Conservation (phyloP, 805 yeast species). For the Metschnikowia cubensis region DNA sequence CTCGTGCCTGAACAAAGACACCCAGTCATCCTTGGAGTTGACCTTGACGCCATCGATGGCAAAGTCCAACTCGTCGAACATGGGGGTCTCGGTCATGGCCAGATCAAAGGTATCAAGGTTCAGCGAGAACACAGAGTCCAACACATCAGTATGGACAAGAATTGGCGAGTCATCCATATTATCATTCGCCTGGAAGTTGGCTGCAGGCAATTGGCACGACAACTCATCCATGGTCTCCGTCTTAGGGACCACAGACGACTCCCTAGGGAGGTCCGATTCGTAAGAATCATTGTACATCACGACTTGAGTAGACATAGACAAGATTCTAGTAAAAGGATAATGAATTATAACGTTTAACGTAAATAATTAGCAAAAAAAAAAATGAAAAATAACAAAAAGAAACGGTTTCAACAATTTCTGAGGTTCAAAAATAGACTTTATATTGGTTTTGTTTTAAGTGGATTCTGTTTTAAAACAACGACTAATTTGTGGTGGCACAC, state of each 20-base stretch:
- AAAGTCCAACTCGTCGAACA: slow-evolving; percentile 54
- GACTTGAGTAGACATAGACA: slow-evolving; percentile 16
- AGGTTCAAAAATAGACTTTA: too few species aligned
- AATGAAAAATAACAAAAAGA: too few species aligned
- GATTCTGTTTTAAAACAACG: slow-evolving; percentile 13
- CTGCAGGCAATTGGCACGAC: slow-evolving; percentile 26
- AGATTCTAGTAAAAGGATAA: background rate
- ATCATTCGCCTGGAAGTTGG: slow-evolving; percentile 12
- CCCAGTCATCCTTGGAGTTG: slow-evolving; percentile 52
- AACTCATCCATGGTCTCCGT: slow-evolving; percentile 22
- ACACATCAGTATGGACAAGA: slow-evolving; percentile 48
- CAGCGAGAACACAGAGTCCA: slow-evolving; percentile 48
- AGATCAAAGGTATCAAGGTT: slow-evolving; percentile 37
- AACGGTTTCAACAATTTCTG: too few species aligned
- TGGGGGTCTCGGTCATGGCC: slow-evolving; percentile 39
- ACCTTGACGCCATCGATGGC: slow-evolving; percentile 38
- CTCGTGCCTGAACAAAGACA: slow-evolving; percentile 49
- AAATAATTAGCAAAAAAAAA: too few species aligned
- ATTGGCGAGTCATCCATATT: slow-evolving; percentile 38
- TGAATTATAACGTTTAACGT: background rate
- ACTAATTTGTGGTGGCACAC: slow-evolving; percentile 28
- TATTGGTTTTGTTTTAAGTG: slow-evolving; percentile 19
- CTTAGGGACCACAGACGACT: slow-evolving; percentile 16
- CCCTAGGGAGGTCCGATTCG: slow-evolving; percentile 12
- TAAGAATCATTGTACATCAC: slow-evolving; percentile 16